A percentile compares a stretch with the other conserved stretches of the same genome.
These are phyloP conservation scores for Cynara cardunculus DNA, from an alignment of 129 eudicot species.

Conservation along the genomic window DNA sequence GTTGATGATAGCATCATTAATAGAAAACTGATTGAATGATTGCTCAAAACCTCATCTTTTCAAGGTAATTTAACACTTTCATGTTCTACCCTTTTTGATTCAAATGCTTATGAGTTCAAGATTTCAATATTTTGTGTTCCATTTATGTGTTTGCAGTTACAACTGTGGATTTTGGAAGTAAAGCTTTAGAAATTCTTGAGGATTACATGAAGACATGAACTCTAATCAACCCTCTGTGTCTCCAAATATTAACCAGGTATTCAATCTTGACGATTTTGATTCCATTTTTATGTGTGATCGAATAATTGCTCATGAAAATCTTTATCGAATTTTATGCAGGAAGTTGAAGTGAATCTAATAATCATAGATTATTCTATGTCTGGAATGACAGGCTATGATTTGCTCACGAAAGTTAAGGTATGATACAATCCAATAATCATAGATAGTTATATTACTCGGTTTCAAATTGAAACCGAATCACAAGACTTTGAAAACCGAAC, in stretches of 20 bases:
- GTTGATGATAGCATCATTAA: conserved; percentile 94
- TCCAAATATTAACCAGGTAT: conserved; percentile 59
- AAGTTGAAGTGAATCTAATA: conserved; percentile 78
- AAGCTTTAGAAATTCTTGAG: conserved; percentile 84
- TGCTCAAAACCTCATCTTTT: conserved; percentile 76
- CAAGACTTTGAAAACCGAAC: neutral
- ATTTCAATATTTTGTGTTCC: neutral
- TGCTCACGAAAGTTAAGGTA: conserved; percentile 90
- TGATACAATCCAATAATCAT: neutral
- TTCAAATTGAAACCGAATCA: conserved; percentile 14
- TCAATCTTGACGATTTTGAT: neutral
- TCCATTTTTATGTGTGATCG: neutral
- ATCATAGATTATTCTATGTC: conserved; percentile 98
- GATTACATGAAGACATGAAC: conserved; percentile 42
- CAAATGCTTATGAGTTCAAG: neutral
- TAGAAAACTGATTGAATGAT: conserved; percentile 84
- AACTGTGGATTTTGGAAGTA: conserved; percentile 90
- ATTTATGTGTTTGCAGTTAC: conserved; percentile 52
- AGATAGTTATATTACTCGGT: neutral
- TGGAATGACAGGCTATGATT: conserved; percentile 97
- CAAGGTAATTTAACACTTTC: conserved; percentile 33
- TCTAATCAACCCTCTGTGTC: conserved; percentile 47
- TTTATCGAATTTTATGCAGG: conserved; percentile 40
- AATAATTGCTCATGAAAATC: neutral
- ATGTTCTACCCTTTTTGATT: neutral